Evolutionary conservation across 306 rosid species (phyloP), one percentile per base, ranked within the genome.

Genomic region (Quercus variabilis): DNA sequence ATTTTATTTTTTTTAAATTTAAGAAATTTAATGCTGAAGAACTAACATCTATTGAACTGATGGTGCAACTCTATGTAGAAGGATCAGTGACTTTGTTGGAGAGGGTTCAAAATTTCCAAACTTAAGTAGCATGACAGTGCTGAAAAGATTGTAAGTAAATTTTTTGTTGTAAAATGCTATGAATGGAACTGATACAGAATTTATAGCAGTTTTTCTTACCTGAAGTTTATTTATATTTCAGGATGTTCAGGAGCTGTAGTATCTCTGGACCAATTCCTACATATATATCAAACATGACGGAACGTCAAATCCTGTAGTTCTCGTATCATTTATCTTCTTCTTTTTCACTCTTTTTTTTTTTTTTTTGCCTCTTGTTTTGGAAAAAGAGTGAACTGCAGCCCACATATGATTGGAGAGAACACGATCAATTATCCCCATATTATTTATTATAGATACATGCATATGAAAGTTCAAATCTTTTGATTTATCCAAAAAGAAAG

Each of bases 211-310:
- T 69, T 69, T 69, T 2, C 56, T 71, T 49, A 21, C 5, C 1
- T 52, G 38, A 25, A 5, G 43, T 62, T 49, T 43, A 1, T 14
- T 74, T 6, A 26, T 25, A 3, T 55, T 46, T 73, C 77, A 83
- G 86, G 70, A 59, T 79, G 78, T 20, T 83, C 71, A 79, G 86
- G 55, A 62, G 74, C 68, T 83, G 83, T 55, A 55, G 62, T 57
- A 57, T 83, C 46, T 17, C 3, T 38, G 43, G 43, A 38, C 43
- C 43, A 38, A 38, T 38, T 38, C 43, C 43, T 6, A 6, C 10
- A 38, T 21, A 64, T 71, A 52, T 83, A 69, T 58, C 77, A 20
- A 1, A 23, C 12, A 49, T 75, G 80, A 35, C 68, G 15, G 0
- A 0, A 4, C 65, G 79, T 10, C 49, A 69, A 54, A 26, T 9